Evolutionary conservation across 768 basidiomycete species (phyloP), one percentile per base, ranked within the genome.

Genomic region (Kondoa malvinella): DNA sequence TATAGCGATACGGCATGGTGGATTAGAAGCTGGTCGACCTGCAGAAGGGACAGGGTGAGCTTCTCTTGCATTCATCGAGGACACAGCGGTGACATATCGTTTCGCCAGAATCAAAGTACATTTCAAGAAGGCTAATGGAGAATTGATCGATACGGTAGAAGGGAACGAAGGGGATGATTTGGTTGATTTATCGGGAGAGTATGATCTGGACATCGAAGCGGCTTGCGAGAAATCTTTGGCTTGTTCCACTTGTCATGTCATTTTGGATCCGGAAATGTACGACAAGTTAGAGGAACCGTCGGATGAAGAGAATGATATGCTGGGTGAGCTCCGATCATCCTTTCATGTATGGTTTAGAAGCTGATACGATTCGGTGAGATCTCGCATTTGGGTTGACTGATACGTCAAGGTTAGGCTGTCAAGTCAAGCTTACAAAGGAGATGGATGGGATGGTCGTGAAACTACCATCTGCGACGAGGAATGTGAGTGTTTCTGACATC

Each of bases 311-410:
- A 99, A 96, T 74, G 92, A 78, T 67, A 78, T 77, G 78, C n/a
- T 32, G 21, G 16, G 69, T 67, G 62, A 57, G 70, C 30, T 15
- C 14, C 4, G 1, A 0, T 16, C 3, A 12, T 4, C 58, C 25
- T 31, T 65, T 34, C 3, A 64, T 56, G 15, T 4, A 4, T 16
- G 14, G 40, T 27, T 21, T 61, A 12, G 15, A 59, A 16, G 34
- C 17, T 68, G 26, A 30, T 27, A 0, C 34, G 57, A 33, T 26
- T 8, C 21, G 14, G 0, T 57, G 8, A 31, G 94, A 96, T 77
- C 89, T 97, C 82, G 94, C 94, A 2, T 97, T 96, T 73, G 95
- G 90, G 0, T 81, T 97, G 65, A 92, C 91, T 0, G 94, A 96
- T 74, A 96, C 94, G 72, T 82, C 81, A 1, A 75, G 81, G 31